Percentiles rank a stretch among this genome's conserved stretches.
These are phyloP conservation scores for Cercospora beticola DNA, from an alignment of 2,329 filamentous ascomycete genomes.

Conservation along the genomic window DNA sequence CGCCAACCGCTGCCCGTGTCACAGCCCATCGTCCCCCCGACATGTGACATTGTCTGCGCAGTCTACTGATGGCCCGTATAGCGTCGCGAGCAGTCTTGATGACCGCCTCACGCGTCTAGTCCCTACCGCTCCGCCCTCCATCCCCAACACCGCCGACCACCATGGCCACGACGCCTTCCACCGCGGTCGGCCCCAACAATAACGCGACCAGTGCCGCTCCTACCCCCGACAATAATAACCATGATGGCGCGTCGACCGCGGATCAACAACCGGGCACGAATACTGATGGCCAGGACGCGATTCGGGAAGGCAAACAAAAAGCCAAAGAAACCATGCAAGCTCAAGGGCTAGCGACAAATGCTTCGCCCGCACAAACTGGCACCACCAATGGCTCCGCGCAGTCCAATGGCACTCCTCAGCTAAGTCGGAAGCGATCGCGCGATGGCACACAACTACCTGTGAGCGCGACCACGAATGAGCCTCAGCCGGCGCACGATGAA, in stretches of 20 bases:
- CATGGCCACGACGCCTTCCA: constrained; percentile 13
- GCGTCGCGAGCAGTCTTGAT: constrained; percentile 13
- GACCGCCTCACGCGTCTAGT: constrained; percentile 12
- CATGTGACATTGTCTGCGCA: background rate
- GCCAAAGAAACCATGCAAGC: constrained; percentile 60
- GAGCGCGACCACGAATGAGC: constrained; percentile 25
- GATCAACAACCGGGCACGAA: constrained; percentile 23
- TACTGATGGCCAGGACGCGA: constrained; percentile 44
- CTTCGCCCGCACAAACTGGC: constrained; percentile 34
- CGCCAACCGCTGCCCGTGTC: background rate
- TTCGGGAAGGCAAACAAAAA: constrained; percentile 60
- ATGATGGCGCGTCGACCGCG: constrained; percentile 20
- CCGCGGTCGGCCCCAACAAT: constrained; percentile 15
- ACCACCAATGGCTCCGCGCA: constrained; percentile 30
- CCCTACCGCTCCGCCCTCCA: background rate
- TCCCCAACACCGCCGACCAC: background rate
- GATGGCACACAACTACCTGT: constrained; percentile 57
- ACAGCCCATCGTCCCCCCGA: background rate
- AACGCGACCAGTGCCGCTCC: constrained; percentile 28
- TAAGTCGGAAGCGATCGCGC: constrained; percentile 59
- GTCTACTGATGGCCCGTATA: constrained; percentile 9
- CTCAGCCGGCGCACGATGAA: constrained; percentile 31
- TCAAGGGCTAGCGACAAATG: constrained; percentile 40
- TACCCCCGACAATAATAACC: constrained; percentile 14
- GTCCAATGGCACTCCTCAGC: constrained; percentile 49